These are phyloP conservation scores for Lactarius akahatsu DNA, from an alignment of 768 basidiomycete genomes.

Conservation along the genomic window DNA sequence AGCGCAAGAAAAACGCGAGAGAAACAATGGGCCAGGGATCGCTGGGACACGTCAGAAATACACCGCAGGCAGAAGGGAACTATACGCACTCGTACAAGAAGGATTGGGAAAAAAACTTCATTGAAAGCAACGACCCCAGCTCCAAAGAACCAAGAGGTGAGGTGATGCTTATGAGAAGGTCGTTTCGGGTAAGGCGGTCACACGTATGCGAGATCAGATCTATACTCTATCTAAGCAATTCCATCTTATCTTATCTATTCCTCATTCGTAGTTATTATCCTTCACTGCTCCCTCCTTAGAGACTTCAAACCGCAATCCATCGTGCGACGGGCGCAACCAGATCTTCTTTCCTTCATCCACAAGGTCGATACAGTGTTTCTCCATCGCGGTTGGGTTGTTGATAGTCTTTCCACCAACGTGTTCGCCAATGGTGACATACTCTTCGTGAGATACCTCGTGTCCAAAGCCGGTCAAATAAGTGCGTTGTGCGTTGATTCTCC, in stretches of 20 bases:
- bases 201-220: slow-evolving; percentile 16
- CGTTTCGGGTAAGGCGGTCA: slow-evolving; percentile 3
- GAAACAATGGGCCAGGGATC: slow-evolving; percentile 94
- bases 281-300: slow-evolving; percentile 40
- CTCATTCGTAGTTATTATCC: slow-evolving; percentile 51
- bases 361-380: slow-evolving; percentile 45
- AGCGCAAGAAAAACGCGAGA: slow-evolving; percentile 91
- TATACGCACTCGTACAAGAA: slow-evolving; percentile 55
- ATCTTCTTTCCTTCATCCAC: slow-evolving; percentile 47
- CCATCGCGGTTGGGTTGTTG: slow-evolving; percentile 36
- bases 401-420: slow-evolving; percentile 41
- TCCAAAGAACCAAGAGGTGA: slow-evolving; percentile 24
- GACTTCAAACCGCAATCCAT: slow-evolving; percentile 64
- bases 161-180: not conserved
- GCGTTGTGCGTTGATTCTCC: slow-evolving; percentile 54
- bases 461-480: slow-evolving; percentile 77
- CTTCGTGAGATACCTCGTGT: slow-evolving; percentile 77
- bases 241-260: not conserved
- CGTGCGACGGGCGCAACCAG: slow-evolving; percentile 74
- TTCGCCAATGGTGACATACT: slow-evolving; percentile 66
- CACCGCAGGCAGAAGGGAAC: slow-evolving; percentile 5
- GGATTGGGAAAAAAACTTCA: slow-evolving; percentile 57
- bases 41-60: slow-evolving; percentile 43
- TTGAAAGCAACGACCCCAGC: slow-evolving; percentile 42
- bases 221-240: not conserved